A percentile compares a stretch with the other conserved stretches of the same genome.
Conservation (phyloP, 805 yeast genomes). For the Ogataea siamensis region DNA sequence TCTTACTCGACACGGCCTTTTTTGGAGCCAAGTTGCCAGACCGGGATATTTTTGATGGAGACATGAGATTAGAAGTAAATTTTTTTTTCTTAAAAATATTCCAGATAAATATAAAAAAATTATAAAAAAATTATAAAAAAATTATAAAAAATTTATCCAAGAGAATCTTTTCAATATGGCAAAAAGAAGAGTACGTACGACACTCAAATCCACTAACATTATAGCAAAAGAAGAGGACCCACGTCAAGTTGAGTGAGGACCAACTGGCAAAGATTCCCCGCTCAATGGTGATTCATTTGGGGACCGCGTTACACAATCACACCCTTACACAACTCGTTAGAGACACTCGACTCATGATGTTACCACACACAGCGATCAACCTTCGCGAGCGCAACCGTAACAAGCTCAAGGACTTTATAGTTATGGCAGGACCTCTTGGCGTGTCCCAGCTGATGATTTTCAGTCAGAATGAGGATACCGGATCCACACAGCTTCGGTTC, state of each 20-base stretch:
- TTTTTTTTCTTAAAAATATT: slow-evolving; percentile 1
- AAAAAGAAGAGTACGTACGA: slow-evolving; percentile 36
- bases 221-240: slow-evolving; percentile 81
- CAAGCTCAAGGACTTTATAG: slow-evolving; percentile 87
- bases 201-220: slow-evolving; percentile 11
- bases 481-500: slow-evolving; percentile 77
- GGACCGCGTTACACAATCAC: slow-evolving; percentile 69
- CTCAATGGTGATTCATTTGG: slow-evolving; percentile 91
- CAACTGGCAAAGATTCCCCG: slow-evolving; percentile 75
- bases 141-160: slow-evolving; percentile 5
- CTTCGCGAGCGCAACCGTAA: slow-evolving; percentile 84
- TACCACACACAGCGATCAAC: slow-evolving; percentile 92
- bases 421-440: slow-evolving; percentile 97
- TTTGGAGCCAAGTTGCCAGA: slow-evolving; percentile 6
- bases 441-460: slow-evolving; percentile 86
- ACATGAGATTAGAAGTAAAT: slow-evolving; percentile 13
- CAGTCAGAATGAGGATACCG: slow-evolving; percentile 74
- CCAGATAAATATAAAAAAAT: neutral
- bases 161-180: slow-evolving; percentile 23
- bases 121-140: slow-evolving; percentile 4
- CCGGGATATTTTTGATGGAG: slow-evolving; percentile 15
- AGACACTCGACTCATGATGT: slow-evolving; percentile 89
- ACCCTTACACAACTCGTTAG: slow-evolving; percentile 79
- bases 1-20: slow-evolving; percentile 17
- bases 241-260: slow-evolving; percentile 61